Percentiles rank a stretch among this genome's conserved stretches.
Conservation (phyloP, 1,284 basidiomycete genomes). For the Melampsora larici-populina region DNA sequence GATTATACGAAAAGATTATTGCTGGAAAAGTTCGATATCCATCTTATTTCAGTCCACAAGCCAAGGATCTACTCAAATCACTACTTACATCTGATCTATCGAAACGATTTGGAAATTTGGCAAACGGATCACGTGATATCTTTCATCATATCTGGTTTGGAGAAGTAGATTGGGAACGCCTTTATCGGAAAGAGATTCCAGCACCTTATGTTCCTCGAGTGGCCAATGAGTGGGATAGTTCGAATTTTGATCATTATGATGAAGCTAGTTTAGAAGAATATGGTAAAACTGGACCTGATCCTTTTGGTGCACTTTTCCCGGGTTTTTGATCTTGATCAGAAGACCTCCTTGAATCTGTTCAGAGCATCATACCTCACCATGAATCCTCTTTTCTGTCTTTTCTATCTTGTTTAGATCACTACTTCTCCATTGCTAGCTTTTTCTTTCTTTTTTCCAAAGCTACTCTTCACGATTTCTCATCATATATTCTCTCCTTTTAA, state of each 20-base stretch:
- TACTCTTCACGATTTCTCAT: too few species aligned
- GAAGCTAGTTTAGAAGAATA: constrained; percentile 67
- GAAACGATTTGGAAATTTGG: constrained; percentile 87
- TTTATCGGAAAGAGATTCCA: constrained; percentile 80
- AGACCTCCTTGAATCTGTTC: not conserved
- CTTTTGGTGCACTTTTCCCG: constrained; percentile 63
- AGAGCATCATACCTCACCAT: too few species aligned
- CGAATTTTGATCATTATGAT: constrained; percentile 60
- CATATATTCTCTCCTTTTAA: too few species aligned
- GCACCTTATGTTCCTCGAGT: constrained; percentile 83
- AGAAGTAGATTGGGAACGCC: constrained; percentile 89
- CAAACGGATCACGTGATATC: constrained; percentile 87
- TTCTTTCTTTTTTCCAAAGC: too few species aligned
- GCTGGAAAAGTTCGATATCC: constrained; percentile 86
- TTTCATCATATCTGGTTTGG: constrained; percentile 95
- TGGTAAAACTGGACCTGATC: constrained; percentile 62
- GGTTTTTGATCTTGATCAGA: constrained; percentile 62
- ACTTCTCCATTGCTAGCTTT: too few species aligned
- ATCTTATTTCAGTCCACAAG: constrained; percentile 72
- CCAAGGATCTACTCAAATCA: constrained; percentile 82
- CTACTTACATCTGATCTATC: constrained; percentile 86
- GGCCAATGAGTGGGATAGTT: constrained; percentile 55
- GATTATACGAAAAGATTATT: constrained; percentile 91
- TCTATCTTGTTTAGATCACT: too few species aligned
- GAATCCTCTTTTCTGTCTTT: too few species aligned